These are phyloP conservation scores for Suillus hirtellus DNA, from an alignment of 768 basidiomycete species.

Conservation along the genomic window DNA sequence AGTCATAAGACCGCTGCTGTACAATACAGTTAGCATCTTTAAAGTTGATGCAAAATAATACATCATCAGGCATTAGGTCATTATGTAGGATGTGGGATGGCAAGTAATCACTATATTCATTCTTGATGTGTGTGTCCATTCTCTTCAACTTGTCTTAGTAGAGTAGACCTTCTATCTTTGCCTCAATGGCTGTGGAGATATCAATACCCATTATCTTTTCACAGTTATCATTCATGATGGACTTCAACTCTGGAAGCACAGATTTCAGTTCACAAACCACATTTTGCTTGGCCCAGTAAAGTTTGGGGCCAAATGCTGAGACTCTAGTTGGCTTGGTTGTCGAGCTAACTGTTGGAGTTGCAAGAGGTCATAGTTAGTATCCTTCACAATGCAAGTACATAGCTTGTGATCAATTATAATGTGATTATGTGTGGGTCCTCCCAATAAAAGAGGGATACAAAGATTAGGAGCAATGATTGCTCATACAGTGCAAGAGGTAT, in stretches of 20 bases:
- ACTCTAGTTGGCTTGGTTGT: no score
- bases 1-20: no score
- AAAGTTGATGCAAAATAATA: conserved; percentile 24
- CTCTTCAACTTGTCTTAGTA: no score
- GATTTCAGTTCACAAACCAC: background rate
- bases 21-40: conserved; percentile 24
- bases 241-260: no score
- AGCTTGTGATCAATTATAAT: background rate
- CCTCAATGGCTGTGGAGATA: no score
- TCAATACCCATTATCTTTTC: no score
- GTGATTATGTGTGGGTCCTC: background rate
- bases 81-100: no score
- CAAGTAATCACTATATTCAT: no score
- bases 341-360: background rate
- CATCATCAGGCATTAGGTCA: conserved; percentile 7
- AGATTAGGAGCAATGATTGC: background rate
- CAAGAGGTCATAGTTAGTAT: conserved; percentile 14
- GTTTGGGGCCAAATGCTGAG: background rate
- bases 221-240: no score
- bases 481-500: background rate
- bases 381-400: background rate
- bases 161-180: no score
- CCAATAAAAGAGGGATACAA: background rate
- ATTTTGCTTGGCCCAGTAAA: background rate
- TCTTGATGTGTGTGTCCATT: no score